These are phyloP conservation scores for Globisporangium apiculatum DNA, from an alignment of 352 stramenopile genomes.

Conservation along the genomic window DNA sequence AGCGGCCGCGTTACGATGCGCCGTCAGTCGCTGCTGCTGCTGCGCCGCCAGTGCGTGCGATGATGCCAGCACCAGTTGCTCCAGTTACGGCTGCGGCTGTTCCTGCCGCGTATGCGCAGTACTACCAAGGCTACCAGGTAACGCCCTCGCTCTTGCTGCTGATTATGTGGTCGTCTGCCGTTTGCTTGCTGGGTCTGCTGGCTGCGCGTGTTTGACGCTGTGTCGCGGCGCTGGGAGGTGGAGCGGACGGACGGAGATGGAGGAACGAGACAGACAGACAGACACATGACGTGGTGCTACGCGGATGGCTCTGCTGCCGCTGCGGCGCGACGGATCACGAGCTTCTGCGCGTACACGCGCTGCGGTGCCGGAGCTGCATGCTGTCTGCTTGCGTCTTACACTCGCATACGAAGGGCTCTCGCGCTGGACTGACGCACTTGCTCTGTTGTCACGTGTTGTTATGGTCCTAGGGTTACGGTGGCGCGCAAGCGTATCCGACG, in stretches of 20 bases:
- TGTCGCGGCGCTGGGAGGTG: neutral
- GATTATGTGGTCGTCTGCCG: slow-evolving; percentile 1
- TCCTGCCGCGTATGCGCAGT: slow-evolving; percentile 33
- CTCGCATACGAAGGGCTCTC: too few relatives aligned
- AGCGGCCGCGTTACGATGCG: slow-evolving; percentile 44
- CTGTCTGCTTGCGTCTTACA: too few relatives aligned
- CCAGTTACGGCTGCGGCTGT: slow-evolving; percentile 18
- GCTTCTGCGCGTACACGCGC: slow-evolving; percentile 3
- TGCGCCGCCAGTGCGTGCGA: slow-evolving; percentile 5
- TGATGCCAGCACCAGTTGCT: slow-evolving; percentile 6
- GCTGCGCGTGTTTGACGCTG: slow-evolving; percentile 5
- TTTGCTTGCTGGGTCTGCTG: slow-evolving; percentile 3
- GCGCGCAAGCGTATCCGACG: slow-evolving; percentile 29
- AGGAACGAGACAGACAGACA: neutral
- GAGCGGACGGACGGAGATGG: too few relatives aligned
- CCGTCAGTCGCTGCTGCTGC: slow-evolving; percentile 14
- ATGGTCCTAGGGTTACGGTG: slow-evolving; percentile 42
- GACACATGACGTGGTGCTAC: neutral
- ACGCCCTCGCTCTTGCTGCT: slow-evolving; percentile 2
- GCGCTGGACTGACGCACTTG: neutral
- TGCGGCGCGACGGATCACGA: slow-evolving; percentile 1
- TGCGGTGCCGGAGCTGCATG: too few relatives aligned
- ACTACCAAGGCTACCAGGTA: slow-evolving; percentile 83
- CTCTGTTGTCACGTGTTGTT: neutral
- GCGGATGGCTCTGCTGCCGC: too few relatives aligned